Evolutionary conservation across 192 early-diverging fungal species (phyloP).

Genomic region (Coemansia furcata): DNA sequence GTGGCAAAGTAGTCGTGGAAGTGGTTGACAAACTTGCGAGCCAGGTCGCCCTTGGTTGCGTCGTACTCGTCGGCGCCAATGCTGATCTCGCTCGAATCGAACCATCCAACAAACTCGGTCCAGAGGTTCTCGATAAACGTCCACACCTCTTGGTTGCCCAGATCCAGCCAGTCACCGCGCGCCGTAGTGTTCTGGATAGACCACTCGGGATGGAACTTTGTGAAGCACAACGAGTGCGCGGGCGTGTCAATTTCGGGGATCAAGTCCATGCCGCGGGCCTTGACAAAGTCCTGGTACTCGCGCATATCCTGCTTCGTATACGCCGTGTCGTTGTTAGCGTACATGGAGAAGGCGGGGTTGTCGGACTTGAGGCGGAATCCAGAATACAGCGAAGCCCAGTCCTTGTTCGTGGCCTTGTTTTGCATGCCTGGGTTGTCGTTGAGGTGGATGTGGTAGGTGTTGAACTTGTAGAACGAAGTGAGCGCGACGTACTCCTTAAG

Average conservation of each 20-base stretch:
- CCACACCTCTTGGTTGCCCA: constrained; percentile 44
- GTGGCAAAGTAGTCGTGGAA: constrained; percentile 42
- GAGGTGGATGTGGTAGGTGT: constrained; percentile 51
- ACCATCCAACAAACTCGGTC: constrained; percentile 51
- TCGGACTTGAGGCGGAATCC: constrained; percentile 52
- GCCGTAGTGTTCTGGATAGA: constrained; percentile 30
- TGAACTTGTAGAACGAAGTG: constrained; percentile 53
- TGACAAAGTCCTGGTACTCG: constrained; percentile 47
- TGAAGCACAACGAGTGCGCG: constrained; percentile 50
- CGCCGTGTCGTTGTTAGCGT: constrained; percentile 37
- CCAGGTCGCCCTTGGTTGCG: constrained; percentile 38
- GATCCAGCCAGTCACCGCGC: constrained; percentile 50
- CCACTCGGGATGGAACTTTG: constrained; percentile 53
- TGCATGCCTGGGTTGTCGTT: constrained; percentile 48
- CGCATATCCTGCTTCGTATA: constrained; percentile 51
- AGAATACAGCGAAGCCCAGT: constrained; percentile 41
- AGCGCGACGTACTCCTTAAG: constrained; percentile 45
- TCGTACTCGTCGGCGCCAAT: constrained; percentile 54
- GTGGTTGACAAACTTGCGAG: constrained; percentile 40
- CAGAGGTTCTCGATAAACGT: constrained; percentile 42
- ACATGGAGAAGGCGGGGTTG: constrained; percentile 39
- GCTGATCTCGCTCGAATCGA: constrained; percentile 43
- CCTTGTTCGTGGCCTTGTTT: constrained; percentile 26
- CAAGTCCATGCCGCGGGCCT: constrained; percentile 42
- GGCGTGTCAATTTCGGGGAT: constrained; percentile 54